A percentile compares a stretch with the other conserved stretches of the same genome.
phyloP scores from a whole-genome alignment of 768 basidiomycete genomes.

The Lepiota subincarnata region DNA sequence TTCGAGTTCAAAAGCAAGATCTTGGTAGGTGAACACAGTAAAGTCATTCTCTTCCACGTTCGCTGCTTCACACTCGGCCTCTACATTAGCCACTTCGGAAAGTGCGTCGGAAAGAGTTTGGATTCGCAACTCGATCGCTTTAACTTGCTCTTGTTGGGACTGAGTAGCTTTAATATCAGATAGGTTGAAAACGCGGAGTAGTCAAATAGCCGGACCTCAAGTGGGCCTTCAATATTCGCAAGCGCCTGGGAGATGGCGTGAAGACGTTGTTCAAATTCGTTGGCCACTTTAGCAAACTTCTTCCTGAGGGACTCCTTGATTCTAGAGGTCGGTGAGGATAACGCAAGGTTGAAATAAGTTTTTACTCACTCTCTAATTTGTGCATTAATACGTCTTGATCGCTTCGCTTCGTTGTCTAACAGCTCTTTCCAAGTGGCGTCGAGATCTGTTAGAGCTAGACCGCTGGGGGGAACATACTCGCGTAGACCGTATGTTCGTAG shows the following conservation, averaged over 20 bases:
- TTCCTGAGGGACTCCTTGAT: slow-evolving; percentile 80
- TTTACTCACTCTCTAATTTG: slow-evolving; percentile 75
- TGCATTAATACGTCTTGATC: slow-evolving; percentile 83
- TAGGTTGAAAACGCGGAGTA: neutral
- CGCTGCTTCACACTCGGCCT: slow-evolving; percentile 75
- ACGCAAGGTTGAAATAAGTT: neutral
- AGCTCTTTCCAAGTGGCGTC: slow-evolving; percentile 75
- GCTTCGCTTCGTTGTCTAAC: slow-evolving; percentile 65
- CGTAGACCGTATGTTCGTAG: slow-evolving; percentile 84
- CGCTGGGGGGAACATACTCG: slow-evolving; percentile 76
- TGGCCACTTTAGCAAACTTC: slow-evolving; percentile 73
- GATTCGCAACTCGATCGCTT: slow-evolving; percentile 62
- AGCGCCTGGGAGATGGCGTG: slow-evolving; percentile 66
- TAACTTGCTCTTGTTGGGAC: slow-evolving; percentile 72
- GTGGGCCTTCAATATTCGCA: slow-evolving; percentile 67
- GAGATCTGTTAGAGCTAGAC: slow-evolving; percentile 67
- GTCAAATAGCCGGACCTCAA: slow-evolving; percentile 53
- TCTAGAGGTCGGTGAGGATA: slow-evolving; percentile 34
- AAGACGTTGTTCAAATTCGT: slow-evolving; percentile 68
- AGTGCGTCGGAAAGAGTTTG: slow-evolving; percentile 59
- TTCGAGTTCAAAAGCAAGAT: slow-evolving; percentile 86
- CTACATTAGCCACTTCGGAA: slow-evolving; percentile 53
- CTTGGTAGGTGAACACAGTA: slow-evolving; percentile 84
- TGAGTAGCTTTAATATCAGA: slow-evolving; percentile 21
- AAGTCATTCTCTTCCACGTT: slow-evolving; percentile 98